Evolutionary conservation across 176 grass and related monocot genomes (phyloP), one percentile per base, ranked within the genome.

Genomic region (Themeda triandra): DNA sequence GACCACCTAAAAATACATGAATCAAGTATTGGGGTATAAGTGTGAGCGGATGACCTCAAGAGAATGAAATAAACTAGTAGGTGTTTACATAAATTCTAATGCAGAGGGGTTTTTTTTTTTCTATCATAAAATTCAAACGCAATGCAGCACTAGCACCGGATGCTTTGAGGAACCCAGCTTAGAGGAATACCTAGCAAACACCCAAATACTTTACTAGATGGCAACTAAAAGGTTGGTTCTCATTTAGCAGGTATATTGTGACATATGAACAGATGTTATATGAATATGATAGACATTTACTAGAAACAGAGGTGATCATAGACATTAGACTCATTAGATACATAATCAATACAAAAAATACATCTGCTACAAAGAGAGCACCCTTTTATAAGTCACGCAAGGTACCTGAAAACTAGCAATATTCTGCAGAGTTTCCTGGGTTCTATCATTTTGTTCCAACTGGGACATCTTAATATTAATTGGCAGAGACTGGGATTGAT

Each of bases 331-430:
- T 82, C 45, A 24, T 31, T 71, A 63, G 65, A 78, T 12, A 77
- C 49, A 76, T 24, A 39, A 82, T 23, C 15, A 40, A 30, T 17
- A 31, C 18, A 71, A 71, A 70, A 8, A 67, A 12, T 14, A 56
- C 8, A 86, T 23, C 14, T 67, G 63, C 8, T 58, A 21, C 18
- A 69, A 69, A 75, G 11, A 88, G 4, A 76, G 75, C 33, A 32
- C 15, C 64, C 18, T n/a, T 66, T 32, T 56, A 39, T 44, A 44
- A 44, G 11, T 59, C 11, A 77, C 30, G 44, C 12, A 14, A 86
- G 24, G 75, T 87, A 98, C 95, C 95, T 95, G 87, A 86, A 93
- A 98, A 90, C 85, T 98, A 85, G 95, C 92, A 90, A 98, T 85
- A 85, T 93, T 82, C 53, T 91, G 90, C 23, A 85, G 60, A 76